Evolutionary conservation across 257 asterid species (phyloP), one percentile per base, ranked within the genome.

Genomic region (Jaltomata sinuosa): DNA sequence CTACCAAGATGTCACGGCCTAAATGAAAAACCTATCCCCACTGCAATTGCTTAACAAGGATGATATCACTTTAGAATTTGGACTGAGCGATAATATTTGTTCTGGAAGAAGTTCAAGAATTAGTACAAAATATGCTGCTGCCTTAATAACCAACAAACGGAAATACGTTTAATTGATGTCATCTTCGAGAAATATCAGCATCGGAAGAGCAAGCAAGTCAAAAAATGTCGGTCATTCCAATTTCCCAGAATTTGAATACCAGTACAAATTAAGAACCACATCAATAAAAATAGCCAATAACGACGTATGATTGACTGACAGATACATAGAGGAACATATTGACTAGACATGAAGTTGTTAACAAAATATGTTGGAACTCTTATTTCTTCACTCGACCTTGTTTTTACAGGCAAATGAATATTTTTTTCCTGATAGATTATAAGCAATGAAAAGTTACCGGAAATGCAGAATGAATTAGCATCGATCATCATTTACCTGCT

Each of bases 401-500:
- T 21, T 74, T 74, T 45, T 45, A 74, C 57, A 74, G 53, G 59
- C 57, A 74, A n/a, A 45, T 74, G 38, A 25, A 1, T 15, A 21
- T 2, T 4, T 47, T 47, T 27, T 76, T 9, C 38, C 42, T 25
- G 42, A 47, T 27, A 76, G 25, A 49, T 47, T 27, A 76, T 45
- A 25, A 76, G 55, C 36, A 76, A 49, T 4, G 27, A 8, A 2
- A 15, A 25, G 45, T 76, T 50, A 49, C 81, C 1, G 18, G 16
- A 49, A 49, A 14, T 27, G 81, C 62, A 47, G 81, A 76, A 76
- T 25, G 42, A 76, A 47, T 47, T 49, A 77, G 82, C 82, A 49
- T 77, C 50, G 8, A 77, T 49, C 64, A 9, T 18, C 16, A 49
- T 77, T 77, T 90, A 93, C 99, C 98, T 91, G 85, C 89, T 86